Percentiles rank a stretch among this genome's conserved stretches.
Evolutionary conservation across 1,139 yeast genomes (phyloP).

Genomic region (Sugiyamaella castrensis): DNA sequence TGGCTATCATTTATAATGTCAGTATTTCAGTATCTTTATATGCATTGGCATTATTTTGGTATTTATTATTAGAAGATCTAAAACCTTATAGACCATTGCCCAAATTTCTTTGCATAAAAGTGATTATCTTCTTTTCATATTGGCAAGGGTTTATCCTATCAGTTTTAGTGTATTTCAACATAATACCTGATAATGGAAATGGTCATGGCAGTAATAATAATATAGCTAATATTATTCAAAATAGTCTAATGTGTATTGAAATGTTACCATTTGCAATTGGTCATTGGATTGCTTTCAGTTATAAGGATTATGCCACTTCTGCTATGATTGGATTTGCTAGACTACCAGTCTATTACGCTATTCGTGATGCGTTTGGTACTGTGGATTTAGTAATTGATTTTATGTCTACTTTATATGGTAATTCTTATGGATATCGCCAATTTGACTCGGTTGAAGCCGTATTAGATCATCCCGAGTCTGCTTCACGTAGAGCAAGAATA

Average conservation of each 20-base stretch:
- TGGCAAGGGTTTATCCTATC: slow-evolving; percentile 82
- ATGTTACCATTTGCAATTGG: slow-evolving; percentile 82
- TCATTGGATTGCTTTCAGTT: slow-evolving; percentile 84
- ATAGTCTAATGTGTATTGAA: slow-evolving; percentile 78
- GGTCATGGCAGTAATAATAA: slow-evolving; percentile 28
- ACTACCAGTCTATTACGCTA: slow-evolving; percentile 55
- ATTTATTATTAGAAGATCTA: slow-evolving; percentile 72
- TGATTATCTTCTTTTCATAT: slow-evolving; percentile 91
- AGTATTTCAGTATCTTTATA: slow-evolving; percentile 82
- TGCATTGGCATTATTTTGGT: slow-evolving; percentile 89
- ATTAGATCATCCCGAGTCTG: slow-evolving; percentile 65
- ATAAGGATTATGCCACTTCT: slow-evolving; percentile 62
- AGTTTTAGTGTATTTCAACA: slow-evolving; percentile 46
- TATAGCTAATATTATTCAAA: slow-evolving; percentile 60
- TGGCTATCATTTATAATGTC: slow-evolving; percentile 67
- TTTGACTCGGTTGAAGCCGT: slow-evolving; percentile 78
- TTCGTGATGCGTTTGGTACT: slow-evolving; percentile 72
- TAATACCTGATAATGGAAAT: slow-evolving; percentile 40
- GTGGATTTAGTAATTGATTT: slow-evolving; percentile 78
- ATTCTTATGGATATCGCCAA: slow-evolving; percentile 71
- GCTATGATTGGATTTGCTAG: slow-evolving; percentile 66
- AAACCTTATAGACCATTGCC: slow-evolving; percentile 84
- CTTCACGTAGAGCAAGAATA: slow-evolving; percentile 66
- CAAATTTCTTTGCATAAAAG: slow-evolving; percentile 86
- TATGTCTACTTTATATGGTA: slow-evolving; percentile 69